phyloP scores from a whole-genome alignment of 805 yeast species.

The Lachancea thermotolerans region DNA sequence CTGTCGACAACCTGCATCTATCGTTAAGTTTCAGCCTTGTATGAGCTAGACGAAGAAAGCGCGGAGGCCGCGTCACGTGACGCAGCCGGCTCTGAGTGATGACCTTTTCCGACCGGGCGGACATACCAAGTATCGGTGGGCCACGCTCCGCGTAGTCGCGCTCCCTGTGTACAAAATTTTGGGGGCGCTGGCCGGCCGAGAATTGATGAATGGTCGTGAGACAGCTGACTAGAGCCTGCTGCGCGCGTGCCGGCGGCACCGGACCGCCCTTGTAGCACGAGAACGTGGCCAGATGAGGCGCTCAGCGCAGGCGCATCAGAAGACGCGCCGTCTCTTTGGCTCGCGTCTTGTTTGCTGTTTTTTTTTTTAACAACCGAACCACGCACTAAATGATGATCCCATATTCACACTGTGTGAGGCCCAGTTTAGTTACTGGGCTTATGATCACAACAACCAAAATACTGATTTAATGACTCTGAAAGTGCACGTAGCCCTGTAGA shows the following conservation, averaged over 20 bases:
- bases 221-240: slow-evolving; percentile 27
- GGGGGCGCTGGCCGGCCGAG: slow-evolving; percentile 28
- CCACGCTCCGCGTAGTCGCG: slow-evolving; percentile 21
- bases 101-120: slow-evolving; percentile 44
- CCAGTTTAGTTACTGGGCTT: slow-evolving; percentile 24
- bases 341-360: neutral
- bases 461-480: slow-evolving; percentile 39
- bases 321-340: slow-evolving; percentile 3
- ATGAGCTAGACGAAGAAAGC: slow-evolving; percentile 27
- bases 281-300: too few species aligned
- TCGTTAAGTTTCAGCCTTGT: slow-evolving; percentile 47
- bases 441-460: slow-evolving; percentile 31
- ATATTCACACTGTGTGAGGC: slow-evolving; percentile 37
- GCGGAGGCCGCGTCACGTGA: neutral
- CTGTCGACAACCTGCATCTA: slow-evolving; percentile 37
- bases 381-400: slow-evolving; percentile 10
- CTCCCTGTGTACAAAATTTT: slow-evolving; percentile 34
- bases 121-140: slow-evolving; percentile 34
- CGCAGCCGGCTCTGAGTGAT: slow-evolving; percentile 23
- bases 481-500: slow-evolving; percentile 1
- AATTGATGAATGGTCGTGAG: slow-evolving; percentile 38
- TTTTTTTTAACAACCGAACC: neutral
- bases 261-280: too few species aligned
- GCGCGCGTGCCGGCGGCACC: neutral
- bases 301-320: slow-evolving; percentile 2